Conservation (phyloP, 2,329 filamentous ascomycete species). For the Lachnellula suecica region DNA sequence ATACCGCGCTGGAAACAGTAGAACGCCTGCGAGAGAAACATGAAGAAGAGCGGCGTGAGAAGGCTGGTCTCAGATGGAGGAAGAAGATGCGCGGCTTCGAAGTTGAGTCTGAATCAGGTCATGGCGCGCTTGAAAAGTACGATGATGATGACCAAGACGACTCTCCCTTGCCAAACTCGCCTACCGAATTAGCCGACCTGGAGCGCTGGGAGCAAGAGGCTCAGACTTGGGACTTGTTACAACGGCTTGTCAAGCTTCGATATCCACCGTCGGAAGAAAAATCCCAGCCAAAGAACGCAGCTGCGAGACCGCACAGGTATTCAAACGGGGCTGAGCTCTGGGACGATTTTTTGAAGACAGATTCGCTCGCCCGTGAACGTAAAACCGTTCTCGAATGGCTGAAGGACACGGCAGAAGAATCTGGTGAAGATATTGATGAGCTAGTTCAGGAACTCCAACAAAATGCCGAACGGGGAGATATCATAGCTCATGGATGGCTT, state of each 20-base stretch:
- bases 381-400: conserved; percentile 83
- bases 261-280: conserved; percentile 43
- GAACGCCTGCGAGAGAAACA: conserved; percentile 42
- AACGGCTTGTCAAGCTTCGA: conserved; percentile 61
- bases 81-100: conserved; percentile 38
- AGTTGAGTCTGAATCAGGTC: conserved; percentile 21
- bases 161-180: conserved; percentile 16
- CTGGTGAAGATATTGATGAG: conserved; percentile 70
- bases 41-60: conserved; percentile 27
- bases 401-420: conserved; percentile 69
- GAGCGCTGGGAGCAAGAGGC: conserved; percentile 76
- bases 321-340: conserved; percentile 63
- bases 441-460: conserved; percentile 75
- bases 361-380: conserved; percentile 74
- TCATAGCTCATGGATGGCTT: conserved; percentile 87
- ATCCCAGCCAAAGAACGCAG: conserved; percentile 18
- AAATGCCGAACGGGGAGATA: conserved; percentile 74
- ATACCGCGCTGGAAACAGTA: conserved; percentile 49
- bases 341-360: conserved; percentile 71
- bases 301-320: conserved; percentile 46
- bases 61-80: conserved; percentile 25
- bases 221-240: conserved; percentile 87
- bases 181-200: conserved; percentile 46
- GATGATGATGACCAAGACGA: conserved; percentile 57
- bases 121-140: conserved; percentile 41